phyloP scores from a whole-genome alignment of 371 early-diverging fungal species.

The Amoeboaphelidium protococcarum region DNA sequence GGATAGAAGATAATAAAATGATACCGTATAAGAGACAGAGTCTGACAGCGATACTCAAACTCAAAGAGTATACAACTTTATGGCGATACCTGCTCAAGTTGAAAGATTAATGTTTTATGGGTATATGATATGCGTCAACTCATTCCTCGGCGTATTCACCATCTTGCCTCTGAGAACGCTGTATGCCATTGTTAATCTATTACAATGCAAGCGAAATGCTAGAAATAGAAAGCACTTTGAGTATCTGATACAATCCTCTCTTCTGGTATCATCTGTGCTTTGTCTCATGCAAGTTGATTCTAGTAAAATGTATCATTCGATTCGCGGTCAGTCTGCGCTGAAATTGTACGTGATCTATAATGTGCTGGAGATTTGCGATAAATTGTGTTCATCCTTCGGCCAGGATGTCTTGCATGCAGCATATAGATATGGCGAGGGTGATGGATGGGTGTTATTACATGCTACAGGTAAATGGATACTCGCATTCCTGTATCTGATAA shows the following conservation, averaged over 20 bases:
- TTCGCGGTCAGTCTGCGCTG: constrained; percentile 78
- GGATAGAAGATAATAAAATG: too few relatives aligned
- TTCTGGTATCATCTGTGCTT: constrained; percentile 39
- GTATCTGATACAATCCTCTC: constrained; percentile 51
- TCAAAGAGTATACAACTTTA: constrained; percentile 52
- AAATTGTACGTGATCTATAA: constrained; percentile 93
- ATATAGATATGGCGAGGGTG: constrained; percentile 26
- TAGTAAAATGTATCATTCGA: constrained; percentile 68
- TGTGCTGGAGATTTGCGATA: constrained; percentile 74
- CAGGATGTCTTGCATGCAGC: constrained; percentile 77
- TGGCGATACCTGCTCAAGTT: constrained; percentile 43
- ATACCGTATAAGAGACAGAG: too few relatives aligned
- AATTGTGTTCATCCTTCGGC: constrained; percentile 71
- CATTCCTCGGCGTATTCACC: constrained; percentile 73
- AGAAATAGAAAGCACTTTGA: constrained; percentile 16
- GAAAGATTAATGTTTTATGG: constrained; percentile 74
- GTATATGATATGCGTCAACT: constrained; percentile 65
- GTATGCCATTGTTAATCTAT: constrained; percentile 26
- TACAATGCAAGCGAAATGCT: constrained; percentile 31
- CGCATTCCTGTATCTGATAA: constrained; percentile 17
- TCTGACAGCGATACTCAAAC: constrained; percentile 17
- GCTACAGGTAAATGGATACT: constrained; percentile 21
- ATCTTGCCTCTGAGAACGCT: constrained; percentile 61
- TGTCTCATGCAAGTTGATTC: constrained; percentile 51
- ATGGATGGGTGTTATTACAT: too few relatives aligned